Conservation (phyloP, 495 filamentous ascomycete species). For the Friedmanniomyces simplex region DNA sequence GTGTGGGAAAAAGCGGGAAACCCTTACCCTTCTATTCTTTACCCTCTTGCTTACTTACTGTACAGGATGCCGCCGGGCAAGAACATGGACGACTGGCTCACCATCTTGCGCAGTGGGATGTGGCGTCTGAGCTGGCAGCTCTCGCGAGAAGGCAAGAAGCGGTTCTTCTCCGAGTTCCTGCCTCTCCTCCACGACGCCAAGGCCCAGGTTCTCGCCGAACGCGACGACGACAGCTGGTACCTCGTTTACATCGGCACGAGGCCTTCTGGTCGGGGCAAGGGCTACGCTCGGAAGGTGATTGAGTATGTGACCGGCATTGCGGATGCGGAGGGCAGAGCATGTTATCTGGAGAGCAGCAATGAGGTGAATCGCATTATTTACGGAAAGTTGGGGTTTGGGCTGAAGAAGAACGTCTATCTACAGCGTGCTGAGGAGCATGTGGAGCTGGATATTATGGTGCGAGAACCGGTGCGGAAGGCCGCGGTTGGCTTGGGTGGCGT, state of each 20-base stretch:
- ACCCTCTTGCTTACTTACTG: neutral
- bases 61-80: slow-evolving; percentile 65
- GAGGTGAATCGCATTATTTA: slow-evolving; percentile 57
- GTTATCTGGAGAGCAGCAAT: slow-evolving; percentile 70
- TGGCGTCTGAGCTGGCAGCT: slow-evolving; percentile 64
- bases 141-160: slow-evolving; percentile 53
- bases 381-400: slow-evolving; percentile 56
- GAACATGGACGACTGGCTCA: slow-evolving; percentile 60
- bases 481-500: neutral
- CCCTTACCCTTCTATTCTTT: neutral
- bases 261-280: slow-evolving; percentile 51
- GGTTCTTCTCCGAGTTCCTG: slow-evolving; percentile 68
- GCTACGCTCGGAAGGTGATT: slow-evolving; percentile 58
- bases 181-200: slow-evolving; percentile 68
- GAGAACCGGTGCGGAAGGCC: slow-evolving; percentile 39
- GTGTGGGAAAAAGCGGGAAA: no score
- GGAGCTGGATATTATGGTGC: slow-evolving; percentile 64
- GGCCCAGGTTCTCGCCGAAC: slow-evolving; percentile 48
- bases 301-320: slow-evolving; percentile 53
- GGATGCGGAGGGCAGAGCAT: slow-evolving; percentile 49
- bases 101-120: slow-evolving; percentile 59
- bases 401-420: slow-evolving; percentile 48
- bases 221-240: slow-evolving; percentile 54
- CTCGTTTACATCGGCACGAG: slow-evolving; percentile 71
- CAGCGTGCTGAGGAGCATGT: slow-evolving; percentile 49